phyloP scores from a whole-genome alignment of 2,329 filamentous ascomycete species.

The Paecilomyces niveus region DNA sequence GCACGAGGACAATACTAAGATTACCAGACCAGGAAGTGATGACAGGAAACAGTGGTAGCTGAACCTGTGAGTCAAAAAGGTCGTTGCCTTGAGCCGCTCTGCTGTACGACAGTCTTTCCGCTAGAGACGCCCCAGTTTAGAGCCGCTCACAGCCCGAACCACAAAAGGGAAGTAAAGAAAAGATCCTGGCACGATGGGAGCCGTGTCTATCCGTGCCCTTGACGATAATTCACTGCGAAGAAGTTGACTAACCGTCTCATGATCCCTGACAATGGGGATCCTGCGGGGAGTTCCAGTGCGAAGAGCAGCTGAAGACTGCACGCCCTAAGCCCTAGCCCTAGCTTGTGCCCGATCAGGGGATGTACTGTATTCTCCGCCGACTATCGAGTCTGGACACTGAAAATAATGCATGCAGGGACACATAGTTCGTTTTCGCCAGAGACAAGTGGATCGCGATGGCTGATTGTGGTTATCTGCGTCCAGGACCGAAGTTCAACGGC shows the following conservation, averaged over 20 bases:
- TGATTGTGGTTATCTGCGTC: background rate
- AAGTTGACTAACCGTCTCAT: background rate
- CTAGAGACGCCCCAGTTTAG: background rate
- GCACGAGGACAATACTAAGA: background rate
- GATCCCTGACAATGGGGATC: background rate
- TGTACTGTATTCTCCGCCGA: background rate
- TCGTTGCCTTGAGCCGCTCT: background rate
- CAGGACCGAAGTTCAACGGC: background rate
- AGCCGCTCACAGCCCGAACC: background rate
- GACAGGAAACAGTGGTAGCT: background rate
- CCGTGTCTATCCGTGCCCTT: background rate
- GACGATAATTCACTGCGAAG: background rate
- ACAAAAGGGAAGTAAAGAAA: background rate
- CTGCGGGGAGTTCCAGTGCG: background rate
- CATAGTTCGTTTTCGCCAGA: background rate
- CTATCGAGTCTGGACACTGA: background rate
- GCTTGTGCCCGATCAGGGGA: background rate
- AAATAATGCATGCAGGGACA: background rate
- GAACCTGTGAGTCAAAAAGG: background rate
- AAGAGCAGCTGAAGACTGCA: background rate
- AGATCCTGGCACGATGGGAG: background rate
- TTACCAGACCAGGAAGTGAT: background rate
- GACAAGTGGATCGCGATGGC: background rate
- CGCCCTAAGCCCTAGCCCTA: conserved; percentile 1
- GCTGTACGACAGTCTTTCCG: background rate